Evolutionary conservation across 176 grass and related monocot genomes (phyloP).

Genomic region (Rhipidocladum racemiflorum): DNA sequence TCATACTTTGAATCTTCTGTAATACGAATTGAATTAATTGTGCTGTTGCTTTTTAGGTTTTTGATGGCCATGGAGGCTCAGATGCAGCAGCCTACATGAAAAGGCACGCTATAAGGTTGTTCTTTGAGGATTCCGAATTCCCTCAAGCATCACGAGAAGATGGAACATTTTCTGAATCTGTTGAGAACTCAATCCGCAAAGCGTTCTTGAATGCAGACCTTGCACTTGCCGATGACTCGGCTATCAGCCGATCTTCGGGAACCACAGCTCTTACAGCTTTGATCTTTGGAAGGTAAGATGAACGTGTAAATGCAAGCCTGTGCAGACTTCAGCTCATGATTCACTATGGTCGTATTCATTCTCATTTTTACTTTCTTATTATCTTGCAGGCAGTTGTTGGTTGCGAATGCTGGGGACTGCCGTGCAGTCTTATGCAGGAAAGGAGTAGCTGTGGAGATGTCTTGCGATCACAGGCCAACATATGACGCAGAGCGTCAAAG

Average conservation of each 20-base stretch:
- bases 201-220: conserved; percentile 71
- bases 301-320: background rate
- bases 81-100: conserved; percentile 91
- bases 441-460: conserved; percentile 71
- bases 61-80: conserved; percentile 89
- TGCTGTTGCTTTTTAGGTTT: conserved; percentile 46
- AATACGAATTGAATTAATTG: background rate
- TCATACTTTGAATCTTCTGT: conserved; percentile 9
- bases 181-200: conserved; percentile 48
- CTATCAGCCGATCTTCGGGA: conserved; percentile 68
- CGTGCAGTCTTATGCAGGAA: conserved; percentile 81
- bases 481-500: conserved; percentile 51
- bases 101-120: conserved; percentile 56
- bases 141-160: conserved; percentile 51
- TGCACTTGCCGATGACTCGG: conserved; percentile 52
- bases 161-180: conserved; percentile 43
- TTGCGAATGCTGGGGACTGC: conserved; percentile 87
- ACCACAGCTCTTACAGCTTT: conserved; percentile 81
- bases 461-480: conserved; percentile 65
- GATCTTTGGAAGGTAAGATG: conserved; percentile 62
- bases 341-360: background rate
- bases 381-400: conserved; percentile 59
- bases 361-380: background rate
- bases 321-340: background rate
- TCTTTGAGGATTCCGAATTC: conserved; percentile 73